A percentile compares a stretch with the other conserved stretches of the same genome.
phyloP scores from a whole-genome alignment of 345 rosid species.

The Orychophragmus violaceus region DNA sequence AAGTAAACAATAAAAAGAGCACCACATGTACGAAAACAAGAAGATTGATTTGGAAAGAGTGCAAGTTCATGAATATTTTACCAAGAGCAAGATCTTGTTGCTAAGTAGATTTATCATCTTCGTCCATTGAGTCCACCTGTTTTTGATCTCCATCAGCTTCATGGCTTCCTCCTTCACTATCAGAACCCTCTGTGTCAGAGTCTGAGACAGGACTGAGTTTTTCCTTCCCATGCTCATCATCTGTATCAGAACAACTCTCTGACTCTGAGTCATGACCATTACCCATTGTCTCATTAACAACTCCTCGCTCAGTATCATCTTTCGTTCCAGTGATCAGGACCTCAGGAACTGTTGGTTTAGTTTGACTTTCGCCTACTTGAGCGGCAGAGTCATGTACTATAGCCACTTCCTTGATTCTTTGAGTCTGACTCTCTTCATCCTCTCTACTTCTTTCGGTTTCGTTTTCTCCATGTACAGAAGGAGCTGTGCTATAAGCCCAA shows the following conservation, averaged over 20 bases:
- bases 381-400: constrained; percentile 39
- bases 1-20: background rate
- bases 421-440: constrained; percentile 38
- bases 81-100: constrained; percentile 29
- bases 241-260: constrained; percentile 40
- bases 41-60: background rate
- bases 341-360: constrained; percentile 36
- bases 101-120: constrained; percentile 45
- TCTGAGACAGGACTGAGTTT: constrained; percentile 36
- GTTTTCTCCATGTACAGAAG: constrained; percentile 72
- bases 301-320: constrained; percentile 36
- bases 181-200: constrained; percentile 47
- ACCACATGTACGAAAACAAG: background rate
- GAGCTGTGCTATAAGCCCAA: constrained; percentile 84
- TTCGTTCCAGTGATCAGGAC: constrained; percentile 27
- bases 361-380: constrained; percentile 57
- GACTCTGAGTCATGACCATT: constrained; percentile 52
- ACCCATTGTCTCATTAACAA: constrained; percentile 54
- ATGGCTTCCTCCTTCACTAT: constrained; percentile 30
- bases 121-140: constrained; percentile 46
- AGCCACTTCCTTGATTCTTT: constrained; percentile 25
- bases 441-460: constrained; percentile 49
- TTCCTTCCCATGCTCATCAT: constrained; percentile 30
- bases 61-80: constrained; percentile 6
- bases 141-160: constrained; percentile 28